Evolutionary conservation across 1,284 basidiomycete genomes (phyloP), one percentile per base, ranked within the genome.

Genomic region (Moesziomyces globuligerus): DNA sequence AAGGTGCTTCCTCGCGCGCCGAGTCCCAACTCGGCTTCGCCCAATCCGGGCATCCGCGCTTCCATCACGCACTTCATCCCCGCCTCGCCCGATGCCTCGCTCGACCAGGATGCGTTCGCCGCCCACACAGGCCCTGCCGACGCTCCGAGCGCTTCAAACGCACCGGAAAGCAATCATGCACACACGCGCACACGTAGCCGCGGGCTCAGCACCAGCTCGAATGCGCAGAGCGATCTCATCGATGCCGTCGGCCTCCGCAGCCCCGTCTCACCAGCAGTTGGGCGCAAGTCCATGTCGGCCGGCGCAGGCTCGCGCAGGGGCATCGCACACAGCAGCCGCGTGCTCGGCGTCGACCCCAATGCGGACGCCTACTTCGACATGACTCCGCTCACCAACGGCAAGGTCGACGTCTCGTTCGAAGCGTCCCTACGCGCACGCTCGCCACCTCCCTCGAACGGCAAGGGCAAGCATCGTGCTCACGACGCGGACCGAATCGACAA

Each of bases 321-420:
- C 20, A 71, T 71, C 15, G 68, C 68, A 2, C 68, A 66, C 38
- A 71, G 68, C 40, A 61, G 39, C 41, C 52, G 54, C 13, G 41
- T 66, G 7, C 58, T 71, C 7, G 68, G 68, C 5, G 44, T 49
- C 7, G 51, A 66, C 47, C 45, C 51, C n/a, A 41, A 59, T 20
- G 38, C 46, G 6, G 62, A 71, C 13, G 39, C 47, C 1, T n/a
- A n/a, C n/a, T 41, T 61, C n/a, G 62, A 54, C 5, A 54, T 71
- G 4, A 51, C 58, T 7, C 43, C 48, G 41, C 55, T 71, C 41
- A 57, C 38, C 4, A 71, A 52, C 21, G 68, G 68, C 38, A 60
- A 73, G 23, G 62, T 73, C 13, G 62, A 69, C 28, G 68, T 66
- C 21, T 69, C 71, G 3, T 70, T 70, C 52, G 67, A 70, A 32